Base-by-base conservation (phyloP, 169 alveolate species). In the Eimeria necatrix region DNA sequence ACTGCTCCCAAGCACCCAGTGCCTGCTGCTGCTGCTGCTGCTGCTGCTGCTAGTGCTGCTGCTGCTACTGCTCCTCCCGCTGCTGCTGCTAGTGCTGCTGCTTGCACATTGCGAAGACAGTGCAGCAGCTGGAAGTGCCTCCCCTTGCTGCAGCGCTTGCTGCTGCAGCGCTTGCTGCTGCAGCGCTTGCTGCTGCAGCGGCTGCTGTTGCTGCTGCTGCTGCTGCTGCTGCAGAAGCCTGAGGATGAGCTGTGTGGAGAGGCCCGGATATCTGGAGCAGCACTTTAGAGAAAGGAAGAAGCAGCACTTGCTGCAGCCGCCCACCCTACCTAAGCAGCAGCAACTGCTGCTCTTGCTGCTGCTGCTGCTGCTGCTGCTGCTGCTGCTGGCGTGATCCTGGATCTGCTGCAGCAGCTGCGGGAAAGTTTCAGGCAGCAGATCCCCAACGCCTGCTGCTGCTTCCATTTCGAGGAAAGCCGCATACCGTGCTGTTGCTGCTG, bases 271-370 rank as follows among this genome's bases (percentile, higher is more conserved):
- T 9, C 18, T 64, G 8, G 8, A 24, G 20, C 76, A 64, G 26
- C 76, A 64, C 20, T n/a, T 9, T 24, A 64, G 9, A 14, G 32
- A 10, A 20, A 64, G 76, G 20, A 64, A 64, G 76, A 14, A 64
- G 76, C 76, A 64, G 76, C 76, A 64, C 9, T n/a, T n/a, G 76
- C 76, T 64, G 76, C 76, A 64, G 41, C 76, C 76, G 32, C 76
- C 76, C 41, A 10, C 26, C 76, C 76, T 64, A n/a, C 76, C 76
- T 9, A 64, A n/a, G 26, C 76, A 64, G 8, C 76, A 10, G 76
- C 76, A 64, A 24, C 76, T 9, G 41, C 26, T 9, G 41, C 26
- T 64, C 41, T 24, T 64, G 76, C 76, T 64, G 76, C 41, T n/a
- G 18, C 76, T n/a, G 76, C 18, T 64, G 76, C 76, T 14, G 76